Percentiles rank a stretch among this genome's conserved stretches.
Evolutionary conservation across 2,329 filamentous ascomycete species (phyloP).

Genomic region (Exophiala viscosa): DNA sequence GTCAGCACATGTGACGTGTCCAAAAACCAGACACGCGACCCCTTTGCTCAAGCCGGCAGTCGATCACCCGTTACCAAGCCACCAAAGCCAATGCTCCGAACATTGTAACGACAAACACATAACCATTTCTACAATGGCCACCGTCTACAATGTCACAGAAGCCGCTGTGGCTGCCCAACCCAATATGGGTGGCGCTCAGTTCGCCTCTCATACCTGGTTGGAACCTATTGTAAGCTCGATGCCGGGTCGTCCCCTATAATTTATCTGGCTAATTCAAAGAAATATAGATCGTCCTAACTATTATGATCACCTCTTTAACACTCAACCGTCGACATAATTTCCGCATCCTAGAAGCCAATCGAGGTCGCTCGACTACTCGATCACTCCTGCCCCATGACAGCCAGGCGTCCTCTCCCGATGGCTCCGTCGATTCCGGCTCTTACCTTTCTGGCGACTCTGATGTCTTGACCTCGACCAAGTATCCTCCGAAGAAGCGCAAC

Average conservation of each 20-base stretch:
- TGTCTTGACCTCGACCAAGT: constrained; percentile 34
- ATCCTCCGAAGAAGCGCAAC: constrained; percentile 48
- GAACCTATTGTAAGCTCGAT: constrained; percentile 34
- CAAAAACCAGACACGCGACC: too few relatives aligned
- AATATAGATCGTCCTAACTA: constrained; percentile 48
- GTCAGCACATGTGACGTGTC: constrained; percentile 10
- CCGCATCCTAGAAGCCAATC: constrained; percentile 37
- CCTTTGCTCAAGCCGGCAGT: background rate
- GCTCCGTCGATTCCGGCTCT: constrained; percentile 29
- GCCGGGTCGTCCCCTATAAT: background rate
- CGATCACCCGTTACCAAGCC: background rate
- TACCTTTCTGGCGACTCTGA: constrained; percentile 37
- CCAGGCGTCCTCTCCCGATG: constrained; percentile 21
- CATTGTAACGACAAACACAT: too few relatives aligned
- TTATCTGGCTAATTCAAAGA: background rate
- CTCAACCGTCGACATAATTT: constrained; percentile 47
- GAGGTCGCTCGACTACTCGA: constrained; percentile 24
- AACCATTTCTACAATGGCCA: constrained; percentile 9
- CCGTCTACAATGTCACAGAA: constrained; percentile 17
- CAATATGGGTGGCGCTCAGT: constrained; percentile 36
- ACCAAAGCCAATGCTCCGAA: background rate
- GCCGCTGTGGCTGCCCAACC: constrained; percentile 21
- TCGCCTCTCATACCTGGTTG: constrained; percentile 35
- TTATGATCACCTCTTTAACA: constrained; percentile 48
- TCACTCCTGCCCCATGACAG: constrained; percentile 18